Evolutionary conservation across 2,329 filamentous ascomycete species (phyloP), one percentile per base, ranked within the genome.

Genomic region (Trichocomaceae sp.): DNA sequence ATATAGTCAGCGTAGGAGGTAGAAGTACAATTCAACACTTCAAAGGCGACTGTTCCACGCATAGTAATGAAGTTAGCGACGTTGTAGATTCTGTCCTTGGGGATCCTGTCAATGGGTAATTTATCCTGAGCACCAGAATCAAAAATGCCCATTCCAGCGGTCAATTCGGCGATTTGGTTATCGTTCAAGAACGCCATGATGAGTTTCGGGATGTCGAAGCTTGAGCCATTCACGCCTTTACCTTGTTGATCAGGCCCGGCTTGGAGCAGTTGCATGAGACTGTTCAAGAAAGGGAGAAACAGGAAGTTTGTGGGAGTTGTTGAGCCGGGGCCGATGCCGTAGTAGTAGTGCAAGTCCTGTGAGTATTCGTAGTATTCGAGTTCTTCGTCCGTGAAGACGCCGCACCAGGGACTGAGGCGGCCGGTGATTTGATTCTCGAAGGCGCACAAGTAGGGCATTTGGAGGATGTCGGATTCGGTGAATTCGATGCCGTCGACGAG

Each of bases 371-470:
- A 87, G 60, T 79, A 70, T 29, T 78, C 72, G 53, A 85, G 75
- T 65, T 88, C 85, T 2, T 81, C 72, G 33, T 84, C 73, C 2
- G 78, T 83, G 61, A 86, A 83, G 15, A 85, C 73, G 50, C 73
- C 72, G 64, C 85, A 87, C 73, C 81, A 87, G 0, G 83, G 81
- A 4, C 82, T 85, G 3, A 81, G 66, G 1, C 69, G 71, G 1
- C 84, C 84, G 0, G 76, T 82, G 59, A 87, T 86, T 62, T 87
- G 84, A 2, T 79, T 83, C 62, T 88, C 85, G 57, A 85, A 88
- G 3, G 83, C 85, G 61, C 85, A 88, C n/a, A 87, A 74, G 61
- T 87, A 86, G 0, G 83, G 83, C 49, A 87, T 83, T 45, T 79
- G 77, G 7, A 71, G 73, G 42, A 84, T 72, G 55, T 86, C 82